Conservation (phyloP, 2,329 filamentous ascomycete genomes). For the Cladosporium sp. region DNA sequence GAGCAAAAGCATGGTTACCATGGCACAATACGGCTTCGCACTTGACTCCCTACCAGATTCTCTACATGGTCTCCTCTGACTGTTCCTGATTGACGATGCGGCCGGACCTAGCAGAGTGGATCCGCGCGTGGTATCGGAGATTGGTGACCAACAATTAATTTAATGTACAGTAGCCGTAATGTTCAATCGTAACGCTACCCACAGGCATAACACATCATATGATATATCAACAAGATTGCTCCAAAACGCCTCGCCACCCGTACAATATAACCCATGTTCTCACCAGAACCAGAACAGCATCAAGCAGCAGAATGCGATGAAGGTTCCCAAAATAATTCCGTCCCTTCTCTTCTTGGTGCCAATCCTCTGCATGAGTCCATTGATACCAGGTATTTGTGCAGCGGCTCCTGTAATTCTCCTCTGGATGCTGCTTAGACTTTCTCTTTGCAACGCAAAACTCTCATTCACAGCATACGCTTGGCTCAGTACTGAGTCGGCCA, state of each 20-base stretch:
- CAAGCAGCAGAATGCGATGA: constrained; percentile 90
- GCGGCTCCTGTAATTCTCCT: constrained; percentile 86
- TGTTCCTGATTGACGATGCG: no score
- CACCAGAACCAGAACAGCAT: constrained; percentile 78
- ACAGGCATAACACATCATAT: background rate
- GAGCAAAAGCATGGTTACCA: background rate
- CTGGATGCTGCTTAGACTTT: constrained; percentile 86
- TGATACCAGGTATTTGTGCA: constrained; percentile 89
- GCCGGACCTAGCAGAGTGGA: no score
- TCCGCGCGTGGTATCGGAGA: background rate
- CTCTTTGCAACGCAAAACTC: constrained; percentile 81
- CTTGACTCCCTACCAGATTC: background rate
- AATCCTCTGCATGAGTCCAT: constrained; percentile 87
- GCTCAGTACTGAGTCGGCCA: constrained; percentile 86
- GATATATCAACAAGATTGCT: background rate
- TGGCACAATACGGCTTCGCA: background rate
- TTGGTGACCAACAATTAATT: background rate
- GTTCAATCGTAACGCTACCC: background rate
- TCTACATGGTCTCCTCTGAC: background rate
- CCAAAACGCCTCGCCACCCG: constrained; percentile 15
- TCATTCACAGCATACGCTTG: constrained; percentile 98
- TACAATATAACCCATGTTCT: background rate
- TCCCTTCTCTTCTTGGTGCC: constrained; percentile 93
- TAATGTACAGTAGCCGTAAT: constrained; percentile 11
- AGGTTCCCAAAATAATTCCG: constrained; percentile 86